Evolutionary conservation across 768 basidiomycete species (phyloP).

Genomic region (Lyophyllum semitale): DNA sequence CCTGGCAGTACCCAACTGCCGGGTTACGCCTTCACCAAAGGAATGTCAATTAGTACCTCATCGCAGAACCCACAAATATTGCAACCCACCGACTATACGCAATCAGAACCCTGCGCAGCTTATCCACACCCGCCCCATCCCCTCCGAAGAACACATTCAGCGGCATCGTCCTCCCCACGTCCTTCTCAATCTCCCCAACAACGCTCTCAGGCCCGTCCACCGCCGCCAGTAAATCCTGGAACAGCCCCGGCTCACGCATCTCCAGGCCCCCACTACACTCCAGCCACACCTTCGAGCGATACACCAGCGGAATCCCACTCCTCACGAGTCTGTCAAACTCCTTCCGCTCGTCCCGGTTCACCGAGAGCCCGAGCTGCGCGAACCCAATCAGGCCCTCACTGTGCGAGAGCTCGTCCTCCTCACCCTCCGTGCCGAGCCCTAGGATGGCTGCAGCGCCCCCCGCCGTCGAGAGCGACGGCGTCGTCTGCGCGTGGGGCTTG

Average conservation of each 20-base stretch:
- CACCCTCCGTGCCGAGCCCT: slow-evolving; percentile 62
- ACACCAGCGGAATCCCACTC: slow-evolving; percentile 83
- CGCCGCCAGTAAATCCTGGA: slow-evolving; percentile 76
- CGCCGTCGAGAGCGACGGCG: slow-evolving; percentile 28
- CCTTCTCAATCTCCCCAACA: slow-evolving; percentile 90
- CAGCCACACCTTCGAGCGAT: slow-evolving; percentile 87
- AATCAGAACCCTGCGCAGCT: slow-evolving; percentile 84
- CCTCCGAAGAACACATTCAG: slow-evolving; percentile 96
- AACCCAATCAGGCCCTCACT: slow-evolving; percentile 89
- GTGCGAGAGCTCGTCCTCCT: slow-evolving; percentile 77
- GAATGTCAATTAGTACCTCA: slow-evolving; percentile 1
- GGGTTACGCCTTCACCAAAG: slow-evolving; percentile 73
- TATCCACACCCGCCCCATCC: slow-evolving; percentile 91
- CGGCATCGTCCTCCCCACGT: slow-evolving; percentile 90
- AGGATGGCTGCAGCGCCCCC: slow-evolving; percentile 65
- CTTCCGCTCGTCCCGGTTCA: slow-evolving; percentile 75
- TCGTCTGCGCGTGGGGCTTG: slow-evolving; percentile 26
- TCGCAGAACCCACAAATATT: not conserved
- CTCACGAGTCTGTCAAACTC: slow-evolving; percentile 83
- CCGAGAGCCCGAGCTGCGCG: slow-evolving; percentile 80
- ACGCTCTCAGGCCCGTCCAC: slow-evolving; percentile 48
- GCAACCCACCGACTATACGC: slow-evolving; percentile 86
- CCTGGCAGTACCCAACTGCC: slow-evolving; percentile 91
- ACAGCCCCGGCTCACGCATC: slow-evolving; percentile 88
- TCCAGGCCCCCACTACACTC: slow-evolving; percentile 95